A percentile compares a stretch with the other conserved stretches of the same genome.
Evolutionary conservation across 495 filamentous ascomycete genomes (phyloP).

Genomic region (Aeminium ludgeri): DNA sequence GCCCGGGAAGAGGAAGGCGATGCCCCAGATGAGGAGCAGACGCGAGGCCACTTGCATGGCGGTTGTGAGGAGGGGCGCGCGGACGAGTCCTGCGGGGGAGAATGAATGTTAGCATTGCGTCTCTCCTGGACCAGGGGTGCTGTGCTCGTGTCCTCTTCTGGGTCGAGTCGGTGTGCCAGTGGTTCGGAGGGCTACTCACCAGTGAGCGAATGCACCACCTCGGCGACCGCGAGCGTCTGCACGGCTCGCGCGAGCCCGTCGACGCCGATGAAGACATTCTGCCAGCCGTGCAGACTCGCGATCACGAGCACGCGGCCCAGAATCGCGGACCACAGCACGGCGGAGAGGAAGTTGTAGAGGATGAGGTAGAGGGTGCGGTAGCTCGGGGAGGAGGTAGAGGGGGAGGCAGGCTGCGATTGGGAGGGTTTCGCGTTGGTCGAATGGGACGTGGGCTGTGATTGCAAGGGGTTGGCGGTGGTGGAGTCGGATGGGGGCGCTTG

Average conservation of each 20-base stretch:
- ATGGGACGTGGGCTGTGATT: no score
- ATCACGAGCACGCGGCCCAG: constrained; percentile 41
- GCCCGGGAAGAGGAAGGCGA: constrained; percentile 48
- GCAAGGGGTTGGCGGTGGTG: no score
- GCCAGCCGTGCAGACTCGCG: constrained; percentile 34
- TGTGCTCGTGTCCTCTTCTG: no score
- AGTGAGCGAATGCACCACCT: constrained; percentile 60
- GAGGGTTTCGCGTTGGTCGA: no score
- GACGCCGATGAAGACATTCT: constrained; percentile 33
- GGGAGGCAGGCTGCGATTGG: no score
- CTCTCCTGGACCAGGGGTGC: no score
- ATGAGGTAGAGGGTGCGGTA: constrained; percentile 41
- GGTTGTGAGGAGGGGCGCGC: constrained; percentile 70
- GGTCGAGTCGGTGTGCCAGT: no score
- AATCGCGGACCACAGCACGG: constrained; percentile 57
- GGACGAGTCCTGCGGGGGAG: constrained; percentile 46
- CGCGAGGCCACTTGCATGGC: constrained; percentile 74
- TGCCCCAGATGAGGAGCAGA: constrained; percentile 68
- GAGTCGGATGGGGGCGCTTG: no score
- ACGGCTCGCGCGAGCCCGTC: constrained; percentile 56
- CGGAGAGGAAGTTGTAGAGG: constrained; percentile 64
- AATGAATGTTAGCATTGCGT: neutral
- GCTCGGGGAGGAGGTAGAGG: no score
- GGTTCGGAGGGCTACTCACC: no score
- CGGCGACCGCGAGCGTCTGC: constrained; percentile 67